Conservation (phyloP, 441 rosid genomes). For the Gossypium davidsonii region DNA sequence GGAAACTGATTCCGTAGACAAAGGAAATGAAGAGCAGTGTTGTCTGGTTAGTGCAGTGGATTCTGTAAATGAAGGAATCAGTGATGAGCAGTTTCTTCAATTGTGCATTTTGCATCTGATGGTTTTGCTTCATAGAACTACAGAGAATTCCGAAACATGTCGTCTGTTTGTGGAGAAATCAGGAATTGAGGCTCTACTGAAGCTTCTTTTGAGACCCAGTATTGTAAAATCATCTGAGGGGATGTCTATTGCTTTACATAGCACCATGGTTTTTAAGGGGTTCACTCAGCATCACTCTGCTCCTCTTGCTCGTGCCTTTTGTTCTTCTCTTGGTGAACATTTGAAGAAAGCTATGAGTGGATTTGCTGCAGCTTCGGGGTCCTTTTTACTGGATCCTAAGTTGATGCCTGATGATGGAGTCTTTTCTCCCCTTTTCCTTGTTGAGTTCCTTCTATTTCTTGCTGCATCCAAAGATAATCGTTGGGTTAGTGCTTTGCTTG, state of each 20-base stretch:
- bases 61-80: constrained; percentile 42
- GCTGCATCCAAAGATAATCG: constrained; percentile 96
- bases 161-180: constrained; percentile 94
- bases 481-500: constrained; percentile 87
- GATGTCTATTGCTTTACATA: constrained; percentile 88
- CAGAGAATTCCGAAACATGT: constrained; percentile 92
- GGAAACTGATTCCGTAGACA: constrained; percentile 87
- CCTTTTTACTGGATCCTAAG: constrained; percentile 71
- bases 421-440: constrained; percentile 79
- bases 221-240: constrained; percentile 96
- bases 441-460: constrained; percentile 91
- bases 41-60: constrained; percentile 44
- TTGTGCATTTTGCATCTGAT: constrained; percentile 88
- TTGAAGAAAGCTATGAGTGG: constrained; percentile 64
- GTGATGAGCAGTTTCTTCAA: constrained; percentile 82
- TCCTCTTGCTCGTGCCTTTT: constrained; percentile 88
- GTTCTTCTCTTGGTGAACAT: constrained; percentile 72
- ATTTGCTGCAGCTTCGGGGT: constrained; percentile 48
- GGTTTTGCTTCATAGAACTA: constrained; percentile 81
- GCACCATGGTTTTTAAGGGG: constrained; percentile 98
- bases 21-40: constrained; percentile 42
- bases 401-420: constrained; percentile 47
- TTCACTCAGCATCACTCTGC: constrained; percentile 92
- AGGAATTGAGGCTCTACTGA: constrained; percentile 84
- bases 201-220: constrained; percentile 77